Evolutionary conservation across 2,329 filamentous ascomycete genomes (phyloP), one percentile per base, ranked within the genome.

Genomic region (Paramyrothecium sp.): DNA sequence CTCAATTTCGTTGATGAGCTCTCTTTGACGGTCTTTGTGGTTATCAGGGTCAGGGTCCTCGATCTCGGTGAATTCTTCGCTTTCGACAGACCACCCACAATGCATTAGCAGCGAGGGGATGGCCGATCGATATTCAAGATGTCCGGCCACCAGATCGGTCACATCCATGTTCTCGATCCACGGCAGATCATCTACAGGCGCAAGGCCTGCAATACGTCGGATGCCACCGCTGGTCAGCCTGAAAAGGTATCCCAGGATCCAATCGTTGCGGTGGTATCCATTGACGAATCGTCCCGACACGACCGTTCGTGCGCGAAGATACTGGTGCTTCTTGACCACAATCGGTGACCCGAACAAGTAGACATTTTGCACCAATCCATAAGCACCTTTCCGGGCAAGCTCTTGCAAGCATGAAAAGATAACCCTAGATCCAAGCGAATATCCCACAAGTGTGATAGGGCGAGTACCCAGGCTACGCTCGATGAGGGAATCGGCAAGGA

Each of bases 11-110:
- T 90, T 92, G 70, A 99, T 97, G 47, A 99, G 84, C 73, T 98
- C 94, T 56, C 92, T 84, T 73, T 99, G 95, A 51, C 93, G 83
- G 70, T 92, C 83, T 53, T 86, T 83, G 74, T 98, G 94, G 64
- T 96, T 94, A 0, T 98, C 95, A 0, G 95, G 95, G 67, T 99
- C 95, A 0, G 95, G 92, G 64, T 99, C 95, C 71, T 98, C 95
- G 59, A 99, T 98, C 74, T 99, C 95, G 1, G 85, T 88, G 69
- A 98, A 99, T 70, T 98, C 94, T 65, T 97, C 92, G 62, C 89
- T 93, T 67, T 97, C 89, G 3, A 98, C 91, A 54, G 89, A 78
- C 92, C 93, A 99, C 17, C 93, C 95, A 38, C 93, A 91, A 70
- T 94, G 89, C 60, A 91, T 87, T 54, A 99, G 80, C 19, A 99